A percentile compares a stretch with the other conserved stretches of the same genome.
Evolutionary conservation across 2,329 filamentous ascomycete genomes (phyloP).

Genomic region (Ophiocordyceps camponoti-floridani): DNA sequence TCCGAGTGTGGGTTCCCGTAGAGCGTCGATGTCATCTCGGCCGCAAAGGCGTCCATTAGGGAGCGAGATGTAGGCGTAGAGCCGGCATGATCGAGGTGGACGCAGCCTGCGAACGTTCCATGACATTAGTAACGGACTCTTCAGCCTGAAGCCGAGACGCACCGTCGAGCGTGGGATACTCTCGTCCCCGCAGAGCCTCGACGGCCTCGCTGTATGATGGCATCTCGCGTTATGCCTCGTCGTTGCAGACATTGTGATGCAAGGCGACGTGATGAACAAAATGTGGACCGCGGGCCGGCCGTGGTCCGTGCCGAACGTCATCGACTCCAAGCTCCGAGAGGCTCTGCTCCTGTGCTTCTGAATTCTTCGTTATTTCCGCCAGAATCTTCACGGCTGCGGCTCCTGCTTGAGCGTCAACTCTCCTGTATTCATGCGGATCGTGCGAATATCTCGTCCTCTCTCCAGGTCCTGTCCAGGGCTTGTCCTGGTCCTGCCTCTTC

Average conservation of each 20-base stretch:
- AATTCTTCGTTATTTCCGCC: too few relatives aligned
- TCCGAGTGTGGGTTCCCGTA: slow-evolving; percentile 88
- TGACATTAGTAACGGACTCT: too few relatives aligned
- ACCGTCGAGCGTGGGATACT: slow-evolving; percentile 59
- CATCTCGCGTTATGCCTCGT: neutral
- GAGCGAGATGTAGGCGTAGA: slow-evolving; percentile 71
- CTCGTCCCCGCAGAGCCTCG: slow-evolving; percentile 36
- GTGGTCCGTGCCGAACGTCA: neutral
- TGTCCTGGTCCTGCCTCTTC: too few relatives aligned
- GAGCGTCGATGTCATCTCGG: slow-evolving; percentile 60
- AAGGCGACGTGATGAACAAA: neutral
- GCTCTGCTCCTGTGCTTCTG: too few relatives aligned
- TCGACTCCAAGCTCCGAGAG: neutral
- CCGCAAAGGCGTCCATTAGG: slow-evolving; percentile 59
- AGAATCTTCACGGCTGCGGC: too few relatives aligned
- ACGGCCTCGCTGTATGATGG: slow-evolving; percentile 36
- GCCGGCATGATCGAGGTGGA: slow-evolving; percentile 91
- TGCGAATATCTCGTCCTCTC: too few relatives aligned
- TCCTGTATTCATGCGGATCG: too few relatives aligned
- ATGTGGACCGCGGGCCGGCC: neutral
- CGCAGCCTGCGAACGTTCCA: slow-evolving; percentile 30
- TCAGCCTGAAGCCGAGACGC: neutral
- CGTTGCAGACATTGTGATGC: neutral
- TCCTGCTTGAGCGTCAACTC: too few relatives aligned
- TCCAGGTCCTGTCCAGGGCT: too few relatives aligned